Conservation (phyloP, 257 asterid species). For the Dorcoceras hygrometricum region DNA sequence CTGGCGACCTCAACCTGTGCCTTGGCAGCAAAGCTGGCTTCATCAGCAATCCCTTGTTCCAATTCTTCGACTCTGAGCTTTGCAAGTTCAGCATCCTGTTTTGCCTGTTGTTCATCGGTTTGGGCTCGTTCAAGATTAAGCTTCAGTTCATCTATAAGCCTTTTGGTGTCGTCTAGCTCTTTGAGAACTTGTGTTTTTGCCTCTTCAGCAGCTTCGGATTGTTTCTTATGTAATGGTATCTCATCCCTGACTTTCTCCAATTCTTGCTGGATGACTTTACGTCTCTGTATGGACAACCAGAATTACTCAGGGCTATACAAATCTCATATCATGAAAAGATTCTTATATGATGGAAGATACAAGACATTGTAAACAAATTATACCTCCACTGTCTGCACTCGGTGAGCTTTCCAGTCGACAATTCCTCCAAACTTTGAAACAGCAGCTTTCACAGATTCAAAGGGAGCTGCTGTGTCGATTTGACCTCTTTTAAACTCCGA, state of each 20-base stretch:
- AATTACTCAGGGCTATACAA: conserved; percentile 2
- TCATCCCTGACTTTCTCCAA: conserved; percentile 75
- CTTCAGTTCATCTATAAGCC: conserved; percentile 84
- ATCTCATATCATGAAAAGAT: background rate
- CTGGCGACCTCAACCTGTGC: conserved; percentile 95
- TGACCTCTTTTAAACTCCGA: conserved; percentile 38
- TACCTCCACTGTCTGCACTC: conserved; percentile 88
- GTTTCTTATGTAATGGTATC: conserved; percentile 67
- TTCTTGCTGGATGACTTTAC: conserved; percentile 77
- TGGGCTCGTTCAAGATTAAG: conserved; percentile 88
- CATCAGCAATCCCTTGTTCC: conserved; percentile 86
- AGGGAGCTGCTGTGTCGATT: conserved; percentile 83
- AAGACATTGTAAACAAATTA: conserved; percentile 8
- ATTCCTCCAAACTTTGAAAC: conserved; percentile 98
- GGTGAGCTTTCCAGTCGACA: conserved; percentile 99
- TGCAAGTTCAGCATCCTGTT: conserved; percentile 92
- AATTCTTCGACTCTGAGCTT: conserved; percentile 82
- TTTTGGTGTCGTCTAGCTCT: conserved; percentile 75
- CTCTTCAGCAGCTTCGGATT: conserved; percentile 70
- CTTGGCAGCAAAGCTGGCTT: conserved; percentile 82
- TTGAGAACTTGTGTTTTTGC: conserved; percentile 60
- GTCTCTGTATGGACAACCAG: conserved; percentile 55
- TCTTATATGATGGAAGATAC: background rate
- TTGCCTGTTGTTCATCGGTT: conserved; percentile 89
- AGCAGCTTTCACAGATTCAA: conserved; percentile 96